These are phyloP conservation scores for Boletus pseudo-olivaceus DNA, from an alignment of 768 basidiomycete genomes.

Conservation along the genomic window DNA sequence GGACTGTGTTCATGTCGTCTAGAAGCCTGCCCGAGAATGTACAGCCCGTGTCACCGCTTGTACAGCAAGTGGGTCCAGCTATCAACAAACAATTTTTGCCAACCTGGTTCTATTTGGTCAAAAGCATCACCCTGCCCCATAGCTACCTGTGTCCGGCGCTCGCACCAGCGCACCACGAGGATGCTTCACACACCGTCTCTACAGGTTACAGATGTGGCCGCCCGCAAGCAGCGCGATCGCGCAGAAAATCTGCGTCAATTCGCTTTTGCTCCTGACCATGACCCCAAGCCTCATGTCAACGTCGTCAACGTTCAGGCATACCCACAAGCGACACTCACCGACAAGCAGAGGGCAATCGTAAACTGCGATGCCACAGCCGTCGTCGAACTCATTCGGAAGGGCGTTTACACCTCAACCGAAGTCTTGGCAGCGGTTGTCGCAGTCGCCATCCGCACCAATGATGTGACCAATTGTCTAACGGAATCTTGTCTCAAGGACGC, in stretches of 20 bases:
- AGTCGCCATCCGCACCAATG: slow-evolving; percentile 28
- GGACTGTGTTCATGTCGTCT: background rate
- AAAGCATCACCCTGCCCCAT: background rate
- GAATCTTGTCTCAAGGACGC: slow-evolving; percentile 58
- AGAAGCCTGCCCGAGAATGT: background rate
- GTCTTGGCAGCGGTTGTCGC: slow-evolving; percentile 27
- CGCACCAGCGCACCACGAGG: background rate
- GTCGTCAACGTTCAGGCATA: slow-evolving; percentile 23
- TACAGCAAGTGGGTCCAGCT: slow-evolving; percentile 11
- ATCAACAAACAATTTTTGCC: background rate
- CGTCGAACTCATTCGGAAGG: slow-evolving; percentile 18
- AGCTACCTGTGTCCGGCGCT: slow-evolving; percentile 3
- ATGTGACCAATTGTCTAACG: slow-evolving; percentile 49
- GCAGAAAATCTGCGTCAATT: slow-evolving; percentile 13
- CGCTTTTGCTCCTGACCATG: background rate
- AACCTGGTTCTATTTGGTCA: background rate
- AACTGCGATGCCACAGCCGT: slow-evolving; percentile 30
- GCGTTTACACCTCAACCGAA: slow-evolving; percentile 23
- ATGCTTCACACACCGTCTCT: slow-evolving; percentile 7
- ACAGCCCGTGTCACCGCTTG: slow-evolving; percentile 5
- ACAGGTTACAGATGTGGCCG: slow-evolving; percentile 9
- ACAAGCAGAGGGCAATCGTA: slow-evolving; percentile 26
- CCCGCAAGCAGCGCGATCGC: slow-evolving; percentile 26
- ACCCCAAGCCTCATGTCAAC: background rate
- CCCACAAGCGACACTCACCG: slow-evolving; percentile 26